These are phyloP conservation scores for Pogostemon cablin DNA, from an alignment of 257 asterid species.

Conservation along the genomic window DNA sequence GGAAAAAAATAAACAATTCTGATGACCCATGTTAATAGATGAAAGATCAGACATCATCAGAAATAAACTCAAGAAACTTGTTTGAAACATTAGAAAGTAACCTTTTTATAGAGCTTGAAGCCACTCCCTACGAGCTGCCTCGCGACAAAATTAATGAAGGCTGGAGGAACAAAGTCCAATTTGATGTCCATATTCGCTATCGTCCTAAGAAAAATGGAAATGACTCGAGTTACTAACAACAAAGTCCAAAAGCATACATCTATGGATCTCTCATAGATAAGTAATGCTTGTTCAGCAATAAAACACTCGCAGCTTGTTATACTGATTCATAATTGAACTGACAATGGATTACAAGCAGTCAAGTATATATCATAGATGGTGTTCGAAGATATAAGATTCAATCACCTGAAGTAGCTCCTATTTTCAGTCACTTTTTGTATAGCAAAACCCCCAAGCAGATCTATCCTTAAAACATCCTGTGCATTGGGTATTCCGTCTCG, in stretches of 20 bases:
- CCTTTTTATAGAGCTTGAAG: conserved; percentile 95
- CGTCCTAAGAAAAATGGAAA: conserved; percentile 55
- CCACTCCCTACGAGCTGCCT: conserved; percentile 94
- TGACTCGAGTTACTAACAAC: not conserved
- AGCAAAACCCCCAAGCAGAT: conserved; percentile 84
- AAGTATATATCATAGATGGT: not conserved
- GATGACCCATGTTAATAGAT: not conserved
- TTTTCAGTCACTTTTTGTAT: conserved; percentile 62
- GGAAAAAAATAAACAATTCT: not conserved
- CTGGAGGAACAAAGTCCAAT: conserved; percentile 72
- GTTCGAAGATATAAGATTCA: not conserved
- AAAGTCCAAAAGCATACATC: conserved; percentile 4
- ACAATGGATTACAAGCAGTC: too few relatives aligned
- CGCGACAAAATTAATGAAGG: conserved; percentile 76
- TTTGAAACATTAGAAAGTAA: conserved; percentile 19
- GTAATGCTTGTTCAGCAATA: too few relatives aligned
- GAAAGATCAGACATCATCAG: not conserved
- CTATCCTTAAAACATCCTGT: conserved; percentile 76
- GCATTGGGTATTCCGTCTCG: conserved; percentile 66
- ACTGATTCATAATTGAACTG: too few relatives aligned
- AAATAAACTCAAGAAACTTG: not conserved
- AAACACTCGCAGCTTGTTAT: too few relatives aligned
- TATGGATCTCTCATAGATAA: not conserved
- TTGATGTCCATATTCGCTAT: conserved; percentile 84
- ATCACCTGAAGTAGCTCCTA: conserved; percentile 82